Base-by-base conservation (phyloP, 371 early-diverging fungal genomes). In the Umbelopsis sp. region DNA sequence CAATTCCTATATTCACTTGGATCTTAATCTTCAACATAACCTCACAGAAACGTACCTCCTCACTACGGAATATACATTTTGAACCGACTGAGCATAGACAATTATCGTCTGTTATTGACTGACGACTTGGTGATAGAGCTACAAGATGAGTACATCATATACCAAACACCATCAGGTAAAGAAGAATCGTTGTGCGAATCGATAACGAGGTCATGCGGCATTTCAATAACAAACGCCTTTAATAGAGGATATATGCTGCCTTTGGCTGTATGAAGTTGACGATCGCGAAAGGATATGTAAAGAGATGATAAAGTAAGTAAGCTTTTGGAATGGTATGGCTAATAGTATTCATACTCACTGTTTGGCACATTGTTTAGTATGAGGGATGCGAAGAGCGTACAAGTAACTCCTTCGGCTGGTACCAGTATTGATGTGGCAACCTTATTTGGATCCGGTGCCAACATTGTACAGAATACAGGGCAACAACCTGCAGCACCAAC, bases 181-280 rank as follows among this genome's bases (percentile, higher is more conserved):
- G 20, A 20, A 20, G 3, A 5, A 7, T 57, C 24, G 48, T 52
- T 44, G 46, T n/a, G 48, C 12, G 41, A 10, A 41, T 41, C 41
- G 41, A 41, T 41, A 41, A 41, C 41, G 7, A 22, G 48, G 48
- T 48, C 48, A 48, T 48, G 48, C 48, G 48, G 7, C 20, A 16
- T 1, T 16, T 7, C 18, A n/a, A 48, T 20, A 48, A 25, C 50
- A 22, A n/a, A 24, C 22, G 6, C 10, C 5, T 53, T 29, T 64
- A 44, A 41, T 41, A 85, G 78, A 75, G 6, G 73, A 88, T 69
- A 79, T 87, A n/a, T 85, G 85, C 67, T 91, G 90, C 8, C 79
- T 93, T 65, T 93, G 93, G 93, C 80, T 93, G 67, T 93, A 83
- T 64, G 92, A 91, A 72, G 81, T 83, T 16, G 76, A 79, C 38